These are phyloP conservation scores for Saccharomycopsis olivae DNA, from an alignment of 805 yeast genomes.

Conservation along the genomic window DNA sequence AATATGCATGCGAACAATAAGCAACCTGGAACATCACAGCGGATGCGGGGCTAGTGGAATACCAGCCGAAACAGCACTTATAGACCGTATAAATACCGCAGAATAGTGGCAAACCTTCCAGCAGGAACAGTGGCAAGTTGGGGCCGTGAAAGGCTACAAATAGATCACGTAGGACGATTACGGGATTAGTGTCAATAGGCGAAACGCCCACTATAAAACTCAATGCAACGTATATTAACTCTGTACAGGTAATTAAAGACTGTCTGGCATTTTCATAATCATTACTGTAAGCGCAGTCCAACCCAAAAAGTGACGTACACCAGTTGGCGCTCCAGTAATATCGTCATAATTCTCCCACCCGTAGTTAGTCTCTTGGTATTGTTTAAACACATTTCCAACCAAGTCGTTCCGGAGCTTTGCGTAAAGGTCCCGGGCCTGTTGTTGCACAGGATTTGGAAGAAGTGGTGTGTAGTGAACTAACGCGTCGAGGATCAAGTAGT, in stretches of 20 bases:
- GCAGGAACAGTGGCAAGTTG: too few species aligned
- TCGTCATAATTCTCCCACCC: conserved; percentile 91
- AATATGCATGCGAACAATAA: too few species aligned
- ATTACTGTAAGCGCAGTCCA: conserved; percentile 81
- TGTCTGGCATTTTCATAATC: conserved; percentile 76
- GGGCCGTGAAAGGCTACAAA: too few species aligned
- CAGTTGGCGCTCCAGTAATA: conserved; percentile 58
- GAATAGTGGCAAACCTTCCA: too few species aligned
- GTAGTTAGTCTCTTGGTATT: conserved; percentile 68
- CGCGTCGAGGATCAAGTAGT: conserved; percentile 69
- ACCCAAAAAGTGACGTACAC: conserved; percentile 86
- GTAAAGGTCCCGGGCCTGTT: conserved; percentile 40
- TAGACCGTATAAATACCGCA: too few species aligned
- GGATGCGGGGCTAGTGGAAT: too few species aligned
- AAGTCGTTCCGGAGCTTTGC: conserved; percentile 50
- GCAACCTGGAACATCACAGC: too few species aligned
- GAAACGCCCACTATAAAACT: too few species aligned
- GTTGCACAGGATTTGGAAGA: conserved; percentile 24
- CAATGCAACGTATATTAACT: too few species aligned
- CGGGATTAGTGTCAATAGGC: too few species aligned
- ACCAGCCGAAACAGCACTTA: too few species aligned
- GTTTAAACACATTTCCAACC: conserved; percentile 54
- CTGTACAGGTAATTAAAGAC: conserved; percentile 1
- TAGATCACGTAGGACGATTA: too few species aligned
- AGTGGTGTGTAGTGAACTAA: conserved; percentile 41